Evolutionary conservation across 345 rosid genomes (phyloP), one percentile per base, ranked within the genome.

Genomic region (Eucalyptus sp.): DNA sequence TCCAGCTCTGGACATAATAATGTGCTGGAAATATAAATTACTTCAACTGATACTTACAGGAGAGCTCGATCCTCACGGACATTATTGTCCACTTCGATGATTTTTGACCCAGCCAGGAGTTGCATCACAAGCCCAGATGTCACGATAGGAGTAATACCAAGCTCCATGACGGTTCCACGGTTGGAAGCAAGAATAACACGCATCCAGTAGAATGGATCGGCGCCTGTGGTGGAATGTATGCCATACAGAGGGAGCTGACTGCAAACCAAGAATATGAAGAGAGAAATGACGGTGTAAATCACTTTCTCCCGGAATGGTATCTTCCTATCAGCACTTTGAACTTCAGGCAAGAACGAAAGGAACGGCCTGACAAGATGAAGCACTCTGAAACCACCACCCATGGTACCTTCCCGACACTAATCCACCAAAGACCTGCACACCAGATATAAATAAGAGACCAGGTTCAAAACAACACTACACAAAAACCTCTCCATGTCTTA

Each of bases 141-240:
- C 58, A 95, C 96, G 68, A 95, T 95, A 29, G 97, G 97, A 33
- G 97, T 95, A 91, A 95, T 95, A 76, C 97, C 97, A 17, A 95
- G 97, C 91, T 95, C 97, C 96, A 95, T 95, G 24, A 95, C 97
- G n/a, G 96, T 95, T 25, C 97, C 97, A 86, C 97, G 96, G 90
- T 92, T 95, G 0, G 97, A 95, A 3, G 97, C 97, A 84, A 95
- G 96, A 89, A 95, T 95, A 56, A 95, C 97, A 90, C 97, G 95
- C 96, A 95, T 94, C 96, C 97, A 95, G 87, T 95, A 95, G 90
- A 95, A 94, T 1, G 97, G 97, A 90, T 95, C 97, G 9, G 96
- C 97, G 13, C 97, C 97, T 0, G 97, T 94, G 33, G 96, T 95
- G 11, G 97, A 90, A 90, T 95, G 96, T 58, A 95, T 95, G 31